Evolutionary conservation across 2,329 filamentous ascomycete species (phyloP).

Genomic region (Calonectria pauciramosa): DNA sequence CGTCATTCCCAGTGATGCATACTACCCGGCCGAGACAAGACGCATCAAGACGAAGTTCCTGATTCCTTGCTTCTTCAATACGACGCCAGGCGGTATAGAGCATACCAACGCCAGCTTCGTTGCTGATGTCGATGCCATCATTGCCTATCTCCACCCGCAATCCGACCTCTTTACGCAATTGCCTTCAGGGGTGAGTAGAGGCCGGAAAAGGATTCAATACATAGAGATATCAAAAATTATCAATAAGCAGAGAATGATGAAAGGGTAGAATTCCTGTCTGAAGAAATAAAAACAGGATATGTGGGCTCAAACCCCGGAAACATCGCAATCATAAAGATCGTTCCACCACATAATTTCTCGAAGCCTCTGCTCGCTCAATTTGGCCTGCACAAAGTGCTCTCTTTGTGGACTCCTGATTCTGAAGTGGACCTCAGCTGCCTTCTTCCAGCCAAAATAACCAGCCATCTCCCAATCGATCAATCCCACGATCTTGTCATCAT

Average conservation of each 20-base stretch:
- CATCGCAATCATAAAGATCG: neutral
- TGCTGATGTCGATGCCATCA: neutral
- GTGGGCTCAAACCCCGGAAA: neutral
- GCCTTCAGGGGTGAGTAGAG: too few species aligned
- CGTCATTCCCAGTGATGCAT: neutral
- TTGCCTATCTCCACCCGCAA: slow-evolving; percentile 3
- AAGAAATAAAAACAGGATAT: neutral
- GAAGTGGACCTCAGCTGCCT: slow-evolving; percentile 45
- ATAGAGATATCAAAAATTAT: too few species aligned
- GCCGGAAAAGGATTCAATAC: too few species aligned
- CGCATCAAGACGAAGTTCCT: neutral
- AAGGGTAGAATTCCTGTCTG: too few species aligned
- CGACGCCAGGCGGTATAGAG: neutral
- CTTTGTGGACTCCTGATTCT: slow-evolving; percentile 41
- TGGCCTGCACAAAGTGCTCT: slow-evolving; percentile 37
- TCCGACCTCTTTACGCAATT: neutral
- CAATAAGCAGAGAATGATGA: too few species aligned
- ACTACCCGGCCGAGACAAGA: neutral
- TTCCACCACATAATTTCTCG: neutral
- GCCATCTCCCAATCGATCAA: slow-evolving; percentile 60
- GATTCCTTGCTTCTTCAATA: neutral
- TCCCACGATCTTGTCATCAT: slow-evolving; percentile 54
- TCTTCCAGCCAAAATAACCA: slow-evolving; percentile 51
- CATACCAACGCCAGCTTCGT: neutral
- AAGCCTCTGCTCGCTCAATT: neutral